Conservation (phyloP, 805 yeast species). For the Suhomyces sp. region DNA sequence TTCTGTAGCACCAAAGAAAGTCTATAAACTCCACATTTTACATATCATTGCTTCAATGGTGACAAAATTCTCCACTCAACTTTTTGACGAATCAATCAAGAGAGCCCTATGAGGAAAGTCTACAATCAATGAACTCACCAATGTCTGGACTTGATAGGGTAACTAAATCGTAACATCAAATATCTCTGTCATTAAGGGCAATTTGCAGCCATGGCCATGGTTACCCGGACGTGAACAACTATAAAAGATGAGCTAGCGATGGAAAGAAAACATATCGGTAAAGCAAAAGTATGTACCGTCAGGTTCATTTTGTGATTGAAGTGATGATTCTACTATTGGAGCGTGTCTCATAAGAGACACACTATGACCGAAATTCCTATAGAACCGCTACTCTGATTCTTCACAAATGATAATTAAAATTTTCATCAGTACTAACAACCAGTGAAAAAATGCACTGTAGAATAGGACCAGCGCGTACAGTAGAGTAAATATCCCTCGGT, state of each 20-base stretch:
- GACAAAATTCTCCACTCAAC: too few species aligned
- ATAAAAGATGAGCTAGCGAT: background rate
- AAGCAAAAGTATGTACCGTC: background rate
- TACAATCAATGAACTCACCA: too few species aligned
- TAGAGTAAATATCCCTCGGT: background rate
- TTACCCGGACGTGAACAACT: background rate
- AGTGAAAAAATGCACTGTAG: background rate
- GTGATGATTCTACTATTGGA: constrained; percentile 15
- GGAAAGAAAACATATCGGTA: background rate
- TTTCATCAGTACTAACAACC: background rate
- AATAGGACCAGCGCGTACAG: background rate
- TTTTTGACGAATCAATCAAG: too few species aligned
- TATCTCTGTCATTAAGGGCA: background rate
- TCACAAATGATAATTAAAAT: background rate
- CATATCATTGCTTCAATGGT: too few species aligned
- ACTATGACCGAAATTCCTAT: constrained; percentile 12
- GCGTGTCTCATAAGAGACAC: background rate
- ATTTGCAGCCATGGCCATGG: background rate
- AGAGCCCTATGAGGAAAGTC: too few species aligned
- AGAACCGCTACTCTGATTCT: constrained; percentile 19
- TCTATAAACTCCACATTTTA: too few species aligned
- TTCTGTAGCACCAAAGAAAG: background rate
- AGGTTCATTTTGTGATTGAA: background rate
- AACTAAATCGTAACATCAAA: too few species aligned
- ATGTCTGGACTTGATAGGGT: too few species aligned